Evolutionary conservation across 495 filamentous ascomycete genomes (phyloP).

Genomic region (Xylaria curta): DNA sequence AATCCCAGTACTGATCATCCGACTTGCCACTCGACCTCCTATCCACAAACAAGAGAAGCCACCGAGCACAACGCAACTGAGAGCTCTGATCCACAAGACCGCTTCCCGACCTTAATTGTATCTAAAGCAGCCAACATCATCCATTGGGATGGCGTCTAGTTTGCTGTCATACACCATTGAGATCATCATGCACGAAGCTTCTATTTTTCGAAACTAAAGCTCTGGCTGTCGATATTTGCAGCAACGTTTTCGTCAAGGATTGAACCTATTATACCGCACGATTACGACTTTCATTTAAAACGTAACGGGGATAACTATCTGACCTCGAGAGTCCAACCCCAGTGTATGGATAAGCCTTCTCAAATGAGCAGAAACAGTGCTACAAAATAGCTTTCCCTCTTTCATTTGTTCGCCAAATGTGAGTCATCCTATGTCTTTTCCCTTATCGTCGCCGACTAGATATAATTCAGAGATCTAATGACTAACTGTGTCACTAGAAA

Average conservation of each 20-base stretch:
- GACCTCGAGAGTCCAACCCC: background rate
- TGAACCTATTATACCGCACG: background rate
- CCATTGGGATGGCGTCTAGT: background rate
- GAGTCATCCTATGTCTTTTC: background rate
- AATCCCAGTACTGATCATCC: background rate
- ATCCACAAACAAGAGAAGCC: background rate
- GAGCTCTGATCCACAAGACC: background rate
- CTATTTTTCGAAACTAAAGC: too few species aligned
- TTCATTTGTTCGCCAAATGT: background rate
- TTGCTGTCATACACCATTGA: background rate
- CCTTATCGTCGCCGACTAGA: background rate
- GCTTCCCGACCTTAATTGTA: background rate
- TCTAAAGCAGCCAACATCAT: background rate
- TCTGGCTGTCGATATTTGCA: background rate
- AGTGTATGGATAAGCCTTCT: background rate
- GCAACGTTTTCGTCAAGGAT: background rate
- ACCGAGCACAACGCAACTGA: background rate
- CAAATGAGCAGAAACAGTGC: background rate
- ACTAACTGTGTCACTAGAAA: background rate
- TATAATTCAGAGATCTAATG: background rate
- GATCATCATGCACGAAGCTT: background rate
- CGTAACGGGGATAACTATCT: background rate
- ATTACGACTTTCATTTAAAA: background rate
- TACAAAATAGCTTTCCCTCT: background rate
- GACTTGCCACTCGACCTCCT: background rate